Base-by-base conservation (phyloP, 306 rosid genomes). In the Vigna nakashimae region DNA sequence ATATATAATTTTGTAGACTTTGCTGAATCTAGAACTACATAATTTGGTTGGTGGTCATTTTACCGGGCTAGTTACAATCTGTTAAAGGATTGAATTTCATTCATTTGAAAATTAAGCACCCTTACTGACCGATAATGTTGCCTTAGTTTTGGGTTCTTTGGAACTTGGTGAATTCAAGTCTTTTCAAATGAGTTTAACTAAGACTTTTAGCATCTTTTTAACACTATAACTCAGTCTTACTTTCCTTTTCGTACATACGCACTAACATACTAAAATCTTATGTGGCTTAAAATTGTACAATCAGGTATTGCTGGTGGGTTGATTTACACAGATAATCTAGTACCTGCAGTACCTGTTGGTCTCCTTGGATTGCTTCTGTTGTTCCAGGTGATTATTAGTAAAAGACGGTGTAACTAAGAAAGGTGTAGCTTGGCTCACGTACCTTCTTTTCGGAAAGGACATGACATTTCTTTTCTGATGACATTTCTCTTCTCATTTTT, bases 301-400 rank as follows among this genome's bases (percentile, higher is more conserved):
- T 77, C 89, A 92, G 98, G 97, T 77, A 20, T 88, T 42, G 85
- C 98, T 56, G 96, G 97, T 64, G 98, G 97, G 34, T 82, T 95
- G 75, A 90, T 82, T 82, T 92, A 92, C 82, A 84, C 92, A 40
- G 86, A 92, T 24, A 95, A 92, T 86, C 83, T 91, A 28, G 59
- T 91, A 55, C 90, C 98, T 66, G 97, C 97, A 64, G 86, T 88
- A 13, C 98, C 98, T 59, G 80, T 83, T 32, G 94, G 98, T 60
- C 98, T 95, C 60, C 97, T 95, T 76, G 98, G 98, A 58, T 75
- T 91, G 76, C 98, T 95, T 66, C 83, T 95, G 73, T 82, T 95
- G 87, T 75, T 95, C 78, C 98, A 95, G 98, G 98, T 95, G 87
- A 74, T 68, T 65, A 56, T 38, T 30, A 65, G 26, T 63, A 32